These are phyloP conservation scores for Aureobasidium sp. DNA, from an alignment of 2,329 filamentous ascomycete genomes.

Conservation along the genomic window DNA sequence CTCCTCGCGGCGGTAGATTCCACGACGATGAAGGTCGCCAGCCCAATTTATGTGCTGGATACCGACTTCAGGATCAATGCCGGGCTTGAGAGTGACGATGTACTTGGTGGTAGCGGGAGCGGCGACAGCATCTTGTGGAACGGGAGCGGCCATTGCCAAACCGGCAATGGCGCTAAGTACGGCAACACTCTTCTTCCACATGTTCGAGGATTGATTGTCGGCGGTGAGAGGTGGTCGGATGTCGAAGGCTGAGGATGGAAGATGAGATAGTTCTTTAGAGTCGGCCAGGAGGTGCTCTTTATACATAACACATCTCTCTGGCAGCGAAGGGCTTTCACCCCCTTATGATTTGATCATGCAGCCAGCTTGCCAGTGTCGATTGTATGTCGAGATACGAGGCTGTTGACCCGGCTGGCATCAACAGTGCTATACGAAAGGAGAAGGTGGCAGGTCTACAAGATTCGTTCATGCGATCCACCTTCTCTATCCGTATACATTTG, in stretches of 20 bases:
- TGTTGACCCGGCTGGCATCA: not conserved
- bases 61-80: constrained; percentile 1
- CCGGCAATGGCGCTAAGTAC: constrained; percentile 13
- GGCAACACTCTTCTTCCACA: constrained; percentile 13
- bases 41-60: constrained; percentile 15
- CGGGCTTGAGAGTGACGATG: constrained; percentile 17
- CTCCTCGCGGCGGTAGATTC: constrained; percentile 13
- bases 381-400: not conserved
- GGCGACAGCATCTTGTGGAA: constrained; percentile 4
- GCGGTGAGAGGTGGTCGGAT: not conserved
- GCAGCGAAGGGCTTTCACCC: not conserved
- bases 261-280: not conserved
- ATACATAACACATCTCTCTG: not conserved
- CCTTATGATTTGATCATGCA: not conserved
- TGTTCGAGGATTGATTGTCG: not conserved
- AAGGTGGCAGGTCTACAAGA: constrained; percentile 1
- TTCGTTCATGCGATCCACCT: not conserved
- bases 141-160: constrained; percentile 13
- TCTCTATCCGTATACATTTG: not conserved
- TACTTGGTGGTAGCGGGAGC: constrained; percentile 12
- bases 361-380: not conserved
- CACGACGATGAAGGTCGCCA: constrained; percentile 14
- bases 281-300: not conserved
- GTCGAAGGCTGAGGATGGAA: not conserved
- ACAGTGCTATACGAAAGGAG: not conserved